Conservation (phyloP, 805 yeast species). For the Candida peoriensis region DNA sequence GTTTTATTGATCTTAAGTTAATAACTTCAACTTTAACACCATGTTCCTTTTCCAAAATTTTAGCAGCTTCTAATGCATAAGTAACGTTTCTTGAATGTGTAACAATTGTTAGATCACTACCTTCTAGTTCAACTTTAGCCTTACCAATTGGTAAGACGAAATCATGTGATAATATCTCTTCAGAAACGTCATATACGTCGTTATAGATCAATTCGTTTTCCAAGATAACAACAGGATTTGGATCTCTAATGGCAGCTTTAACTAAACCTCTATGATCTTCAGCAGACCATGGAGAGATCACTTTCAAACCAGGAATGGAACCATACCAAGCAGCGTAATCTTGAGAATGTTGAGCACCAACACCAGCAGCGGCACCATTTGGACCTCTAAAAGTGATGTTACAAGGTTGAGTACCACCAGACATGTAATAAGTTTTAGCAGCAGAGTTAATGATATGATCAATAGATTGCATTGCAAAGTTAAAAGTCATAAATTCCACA, state of each 20-base stretch:
- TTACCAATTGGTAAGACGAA: slow-evolving; percentile 89
- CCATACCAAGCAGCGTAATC: slow-evolving; percentile 98
- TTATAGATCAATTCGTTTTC: slow-evolving; percentile 96
- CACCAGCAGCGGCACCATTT: slow-evolving; percentile 99
- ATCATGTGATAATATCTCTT: slow-evolving; percentile 85
- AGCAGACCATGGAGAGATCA: slow-evolving; percentile 89
- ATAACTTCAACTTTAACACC: slow-evolving; percentile 90
- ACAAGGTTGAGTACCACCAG: slow-evolving; percentile 98
- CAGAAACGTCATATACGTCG: slow-evolving; percentile 83
- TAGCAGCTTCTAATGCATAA: slow-evolving; percentile 87
- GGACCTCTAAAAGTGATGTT: slow-evolving; percentile 99
- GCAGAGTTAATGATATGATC: slow-evolving; percentile 98
- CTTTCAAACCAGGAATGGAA: slow-evolving; percentile 96
- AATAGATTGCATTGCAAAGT: slow-evolving; percentile 99
- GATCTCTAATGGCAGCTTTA: slow-evolving; percentile 97
- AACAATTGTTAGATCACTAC: slow-evolving; percentile 84
- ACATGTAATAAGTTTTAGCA: slow-evolving; percentile 98
- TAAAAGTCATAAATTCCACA: slow-evolving; percentile 98
- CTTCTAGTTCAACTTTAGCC: slow-evolving; percentile 93
- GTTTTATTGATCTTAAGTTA: slow-evolving; percentile 95
- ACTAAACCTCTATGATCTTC: slow-evolving; percentile 94
- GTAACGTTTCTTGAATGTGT: slow-evolving; percentile 90
- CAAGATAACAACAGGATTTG: slow-evolving; percentile 93
- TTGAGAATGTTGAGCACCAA: slow-evolving; percentile 99
- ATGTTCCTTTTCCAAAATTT: slow-evolving; percentile 72